Evolutionary conservation across 176 grass and related monocot species (phyloP).

Genomic region (Musa itinerans): DNA sequence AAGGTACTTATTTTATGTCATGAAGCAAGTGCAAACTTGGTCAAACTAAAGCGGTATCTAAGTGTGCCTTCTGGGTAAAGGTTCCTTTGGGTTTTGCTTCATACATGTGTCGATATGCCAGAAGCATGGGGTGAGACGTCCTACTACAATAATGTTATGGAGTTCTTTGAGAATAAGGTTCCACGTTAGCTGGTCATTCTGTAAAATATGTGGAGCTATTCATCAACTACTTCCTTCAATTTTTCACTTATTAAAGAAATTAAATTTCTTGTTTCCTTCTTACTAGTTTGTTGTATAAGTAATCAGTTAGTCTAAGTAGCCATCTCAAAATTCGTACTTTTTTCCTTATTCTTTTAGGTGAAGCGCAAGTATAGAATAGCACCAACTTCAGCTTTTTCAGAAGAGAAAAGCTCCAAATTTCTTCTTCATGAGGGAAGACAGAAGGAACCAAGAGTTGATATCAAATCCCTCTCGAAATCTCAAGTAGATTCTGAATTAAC

Average conservation of each 20-base stretch:
- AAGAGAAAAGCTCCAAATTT: slow-evolving; percentile 33
- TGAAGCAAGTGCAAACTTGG: background rate
- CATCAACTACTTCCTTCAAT: background rate
- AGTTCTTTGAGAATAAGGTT: too few relatives aligned
- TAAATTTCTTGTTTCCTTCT: too few relatives aligned
- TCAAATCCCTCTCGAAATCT: slow-evolving; percentile 38
- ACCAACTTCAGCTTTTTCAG: slow-evolving; percentile 29
- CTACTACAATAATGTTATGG: too few relatives aligned
- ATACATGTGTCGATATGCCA: too few relatives aligned
- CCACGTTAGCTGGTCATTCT: too few relatives aligned
- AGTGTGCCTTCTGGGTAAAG: too few relatives aligned
- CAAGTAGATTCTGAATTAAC: slow-evolving; percentile 50
- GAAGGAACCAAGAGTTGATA: slow-evolving; percentile 19
- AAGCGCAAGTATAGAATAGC: slow-evolving; percentile 74
- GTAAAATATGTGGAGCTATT: too few relatives aligned
- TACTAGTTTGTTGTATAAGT: background rate
- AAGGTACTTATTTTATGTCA: background rate
- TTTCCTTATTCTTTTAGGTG: slow-evolving; percentile 37
- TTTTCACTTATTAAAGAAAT: background rate
- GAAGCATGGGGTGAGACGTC: too few relatives aligned
- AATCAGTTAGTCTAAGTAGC: background rate
- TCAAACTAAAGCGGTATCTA: too few relatives aligned
- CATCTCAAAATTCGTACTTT: background rate
- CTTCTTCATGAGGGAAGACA: slow-evolving; percentile 25
- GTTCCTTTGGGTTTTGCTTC: too few relatives aligned